Percentiles rank a stretch among this genome's conserved stretches.
Conservation (phyloP, 352 stramenopile genomes). For the Phytopythium montanum region DNA sequence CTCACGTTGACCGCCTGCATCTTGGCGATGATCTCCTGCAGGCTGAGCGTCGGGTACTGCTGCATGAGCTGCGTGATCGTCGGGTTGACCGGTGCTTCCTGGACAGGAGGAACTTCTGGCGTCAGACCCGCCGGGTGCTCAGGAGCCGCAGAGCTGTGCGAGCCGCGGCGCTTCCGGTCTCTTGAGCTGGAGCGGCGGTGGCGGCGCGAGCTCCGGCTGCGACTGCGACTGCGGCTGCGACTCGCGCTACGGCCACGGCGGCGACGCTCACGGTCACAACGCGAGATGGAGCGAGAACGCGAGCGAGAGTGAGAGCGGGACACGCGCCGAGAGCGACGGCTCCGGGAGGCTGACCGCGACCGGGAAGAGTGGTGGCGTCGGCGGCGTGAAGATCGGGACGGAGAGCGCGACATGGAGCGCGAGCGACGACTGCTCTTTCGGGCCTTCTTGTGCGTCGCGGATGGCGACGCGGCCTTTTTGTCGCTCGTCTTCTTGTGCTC, state of each 20-base stretch:
- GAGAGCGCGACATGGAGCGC: conserved; percentile 46
- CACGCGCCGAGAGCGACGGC: conserved; percentile 26
- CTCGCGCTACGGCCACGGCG: conserved; percentile 44
- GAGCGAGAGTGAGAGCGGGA: conserved; percentile 40
- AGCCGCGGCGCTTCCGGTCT: conserved; percentile 39
- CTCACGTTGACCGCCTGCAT: conserved; percentile 82
- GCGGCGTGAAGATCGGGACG: conserved; percentile 47
- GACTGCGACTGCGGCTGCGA: conserved; percentile 44
- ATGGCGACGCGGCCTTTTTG: conserved; percentile 12
- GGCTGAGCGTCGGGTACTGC: conserved; percentile 84
- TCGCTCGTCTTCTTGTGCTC: conserved; percentile 10
- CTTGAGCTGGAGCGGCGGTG: conserved; percentile 59
- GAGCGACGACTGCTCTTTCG: conserved; percentile 57
- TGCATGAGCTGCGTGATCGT: conserved; percentile 89
- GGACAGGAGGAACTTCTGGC: conserved; percentile 3
- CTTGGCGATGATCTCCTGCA: conserved; percentile 88
- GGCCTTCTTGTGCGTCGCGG: conserved; percentile 10
- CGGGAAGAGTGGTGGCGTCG: conserved; percentile 51
- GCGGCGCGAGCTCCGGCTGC: conserved; percentile 49
- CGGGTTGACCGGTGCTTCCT: conserved; percentile 47
- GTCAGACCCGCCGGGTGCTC: conserved; percentile 29
- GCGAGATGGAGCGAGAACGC: conserved; percentile 36
- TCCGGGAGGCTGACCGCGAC: conserved; percentile 44
- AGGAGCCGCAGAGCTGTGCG: conserved; percentile 46
- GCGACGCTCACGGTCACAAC: conserved; percentile 37